Base-by-base conservation (phyloP, 2,329 filamentous ascomycete genomes). In the Trichoderma sp. region DNA sequence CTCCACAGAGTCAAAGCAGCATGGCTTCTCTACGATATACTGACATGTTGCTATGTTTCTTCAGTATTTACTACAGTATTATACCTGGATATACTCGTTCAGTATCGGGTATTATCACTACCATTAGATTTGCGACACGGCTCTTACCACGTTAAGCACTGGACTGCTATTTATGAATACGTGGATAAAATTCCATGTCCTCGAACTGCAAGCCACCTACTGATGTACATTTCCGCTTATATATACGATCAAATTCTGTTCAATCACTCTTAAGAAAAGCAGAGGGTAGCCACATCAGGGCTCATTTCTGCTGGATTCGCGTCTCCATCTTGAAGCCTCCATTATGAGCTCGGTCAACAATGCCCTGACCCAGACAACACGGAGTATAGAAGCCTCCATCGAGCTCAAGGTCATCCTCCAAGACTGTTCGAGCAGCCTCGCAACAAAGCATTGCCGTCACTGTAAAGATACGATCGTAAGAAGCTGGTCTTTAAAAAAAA, bases 341-440 rank as follows among this genome's bases (percentile, higher is more conserved):
- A 39, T 85, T 83, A 43, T 87, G 82, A 53, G 93, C 76, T 15
- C 90, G 85, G 76, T 93, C 88, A 72, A 94, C 83, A 76, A 88
- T 92, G 11, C 85, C 82, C 75, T 91, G 88, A 1, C 92, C 92
- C 3, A 95, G 82, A 68, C 88, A 92, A 0, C 92, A 91, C 0
- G 92, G 90, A 1, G 93, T 95, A 73, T 92, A 88, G 28, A 93
- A 82, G 3, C 92, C 92, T 20, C 92, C 92, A 1, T 84, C 84
- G 13, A 93, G 81, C 43, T 85, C 80, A 13, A 88, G 81, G 15
- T 90, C 85, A 50, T 92, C 90, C 71, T 91, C 84, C 17, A 94
- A 81, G 36, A 95, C 82, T 0, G 89, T 89, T 50, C 87, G 81
- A 4, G 91, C 92, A 13, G 87, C 92, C 76, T 93, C 86, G 2